Evolutionary conservation across 192 early-diverging fungal species (phyloP), one percentile per base, ranked within the genome.

Genomic region (Chytriomyces sp.): DNA sequence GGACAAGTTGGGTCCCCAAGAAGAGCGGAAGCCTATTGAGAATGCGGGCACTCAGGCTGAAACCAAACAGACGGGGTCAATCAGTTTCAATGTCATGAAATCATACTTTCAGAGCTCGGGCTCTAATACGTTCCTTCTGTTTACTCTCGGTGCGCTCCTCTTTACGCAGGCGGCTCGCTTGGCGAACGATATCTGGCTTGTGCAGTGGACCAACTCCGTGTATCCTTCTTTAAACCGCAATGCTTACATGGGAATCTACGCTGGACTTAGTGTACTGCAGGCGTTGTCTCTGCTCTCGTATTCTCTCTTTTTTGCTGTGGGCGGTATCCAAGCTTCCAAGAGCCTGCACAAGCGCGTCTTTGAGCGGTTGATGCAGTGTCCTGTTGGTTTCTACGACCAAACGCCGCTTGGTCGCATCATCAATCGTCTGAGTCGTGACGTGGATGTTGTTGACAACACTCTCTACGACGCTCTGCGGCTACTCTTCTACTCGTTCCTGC

Each of bases 341-440:
- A 78, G 54, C 2, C 74, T 93, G 7, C 93, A 95, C 80, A 73
- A 83, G n/a, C 77, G 80, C 28, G 87, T 92, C 52, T 77, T 93
- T 12, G 30, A 77, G 6, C 72, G 82, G 36, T 81, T 93, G 8
- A 68, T 92, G 71, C 77, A 86, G 7, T 88, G 91, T 2, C 91
- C 91, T 7, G 82, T 92, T 65, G 80, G 80, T 7, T 69, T 82
- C 87, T 3, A 61, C 80, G 36, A 90, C 73, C 83, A 86, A 22
- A 91, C 91, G 0, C 90, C 91, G 7, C 71, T 91, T 6, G 91
- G 91, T 30, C 84, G 89, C n/a, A 90, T 93, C 70, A 88, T 93
- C 70, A 84, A 88, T 76, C 75, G 88, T 12, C 79, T 89, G 72
- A 84, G 83, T 28, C 90, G 90, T 64, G 90, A 94, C 76, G 72